These are phyloP conservation scores for Nakazawaea populi DNA, from an alignment of 805 yeast species.

Conservation along the genomic window DNA sequence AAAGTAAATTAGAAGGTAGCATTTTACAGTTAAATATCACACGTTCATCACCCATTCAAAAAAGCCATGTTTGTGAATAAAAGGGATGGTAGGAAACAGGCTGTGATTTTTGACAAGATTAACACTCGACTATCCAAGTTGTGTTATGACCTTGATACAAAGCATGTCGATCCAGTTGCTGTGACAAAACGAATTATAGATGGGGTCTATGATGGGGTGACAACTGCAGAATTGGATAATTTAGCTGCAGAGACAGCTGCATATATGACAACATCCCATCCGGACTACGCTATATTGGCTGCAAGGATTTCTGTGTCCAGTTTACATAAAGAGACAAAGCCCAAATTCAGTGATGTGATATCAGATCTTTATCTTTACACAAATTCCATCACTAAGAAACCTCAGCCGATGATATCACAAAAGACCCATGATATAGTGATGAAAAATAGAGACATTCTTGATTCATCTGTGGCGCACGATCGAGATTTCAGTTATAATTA, in stretches of 20 bases:
- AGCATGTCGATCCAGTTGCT: constrained; percentile 90
- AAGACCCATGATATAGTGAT: constrained; percentile 58
- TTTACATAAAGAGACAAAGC: constrained; percentile 90
- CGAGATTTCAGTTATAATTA: constrained; percentile 58
- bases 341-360: constrained; percentile 74
- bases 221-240: constrained; percentile 80
- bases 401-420: constrained; percentile 64
- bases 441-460: constrained; percentile 58
- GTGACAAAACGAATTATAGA: constrained; percentile 93
- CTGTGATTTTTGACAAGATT: constrained; percentile 93
- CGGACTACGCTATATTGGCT: constrained; percentile 94
- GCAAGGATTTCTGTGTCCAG: constrained; percentile 95
- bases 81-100: constrained; percentile 93
- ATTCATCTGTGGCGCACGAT: constrained; percentile 67
- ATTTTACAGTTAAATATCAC: no score
- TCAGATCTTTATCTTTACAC: constrained; percentile 68
- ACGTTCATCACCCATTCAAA: background rate
- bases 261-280: constrained; percentile 94
- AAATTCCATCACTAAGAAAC: constrained; percentile 72
- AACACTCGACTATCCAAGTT: constrained; percentile 92
- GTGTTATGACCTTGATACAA: constrained; percentile 89
- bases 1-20: no score
- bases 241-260: constrained; percentile 95
- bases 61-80: constrained; percentile 72
- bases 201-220: constrained; percentile 97